Percentiles rank a stretch among this genome's conserved stretches.
Evolutionary conservation across 1,284 basidiomycete species (phyloP).

Genomic region (Leccinum subrobustum): DNA sequence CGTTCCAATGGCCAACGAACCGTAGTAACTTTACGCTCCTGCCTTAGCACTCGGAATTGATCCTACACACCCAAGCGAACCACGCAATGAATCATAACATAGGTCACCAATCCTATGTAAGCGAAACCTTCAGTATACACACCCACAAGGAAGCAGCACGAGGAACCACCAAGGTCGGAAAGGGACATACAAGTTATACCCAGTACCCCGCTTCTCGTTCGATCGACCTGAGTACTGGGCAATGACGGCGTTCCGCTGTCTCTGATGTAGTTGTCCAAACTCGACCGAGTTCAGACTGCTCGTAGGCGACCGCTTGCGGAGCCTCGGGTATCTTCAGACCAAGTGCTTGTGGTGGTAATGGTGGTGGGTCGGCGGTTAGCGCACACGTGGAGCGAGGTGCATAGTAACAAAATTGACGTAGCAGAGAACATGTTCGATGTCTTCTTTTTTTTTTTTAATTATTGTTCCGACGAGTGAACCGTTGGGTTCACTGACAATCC

Average conservation of each 20-base stretch:
- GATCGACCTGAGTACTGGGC: constrained; percentile 19
- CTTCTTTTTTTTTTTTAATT: no score
- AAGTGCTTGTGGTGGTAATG: constrained; percentile 32
- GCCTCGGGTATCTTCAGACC: constrained; percentile 36
- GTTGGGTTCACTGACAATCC: no score
- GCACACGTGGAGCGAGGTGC: no score
- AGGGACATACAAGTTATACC: constrained; percentile 28
- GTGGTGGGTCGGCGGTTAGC: no score
- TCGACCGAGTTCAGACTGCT: constrained; percentile 10
- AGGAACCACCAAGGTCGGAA: neutral
- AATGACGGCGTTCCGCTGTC: constrained; percentile 24
- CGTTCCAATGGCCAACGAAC: constrained; percentile 42
- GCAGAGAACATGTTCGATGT: no score
- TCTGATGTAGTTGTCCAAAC: constrained; percentile 21
- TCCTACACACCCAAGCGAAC: neutral
- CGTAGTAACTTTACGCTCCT: constrained; percentile 34
- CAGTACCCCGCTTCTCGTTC: constrained; percentile 26
- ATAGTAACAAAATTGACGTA: no score
- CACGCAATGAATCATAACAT: constrained; percentile 23
- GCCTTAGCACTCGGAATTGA: constrained; percentile 6
- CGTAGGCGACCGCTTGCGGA: constrained; percentile 15
- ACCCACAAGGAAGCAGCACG: neutral
- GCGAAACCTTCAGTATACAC: constrained; percentile 6
- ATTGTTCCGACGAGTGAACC: no score
- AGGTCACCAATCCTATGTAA: constrained; percentile 28